Percentiles rank a stretch among this genome's conserved stretches.
Evolutionary conservation across 2,329 filamentous ascomycete genomes (phyloP).

Genomic region (Beauveria caledonica): DNA sequence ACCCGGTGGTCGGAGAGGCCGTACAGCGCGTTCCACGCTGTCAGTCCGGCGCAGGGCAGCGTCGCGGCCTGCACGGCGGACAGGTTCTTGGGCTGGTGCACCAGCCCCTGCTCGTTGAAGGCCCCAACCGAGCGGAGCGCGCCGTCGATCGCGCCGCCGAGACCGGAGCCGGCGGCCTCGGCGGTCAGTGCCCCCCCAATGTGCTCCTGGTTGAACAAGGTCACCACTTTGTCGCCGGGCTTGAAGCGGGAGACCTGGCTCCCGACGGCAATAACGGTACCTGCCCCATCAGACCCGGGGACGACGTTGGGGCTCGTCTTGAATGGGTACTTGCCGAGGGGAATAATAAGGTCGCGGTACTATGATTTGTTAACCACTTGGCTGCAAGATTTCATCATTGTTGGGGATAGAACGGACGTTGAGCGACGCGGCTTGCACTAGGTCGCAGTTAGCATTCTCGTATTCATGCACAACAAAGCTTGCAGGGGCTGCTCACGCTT

Average conservation of each 20-base stretch:
- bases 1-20: conserved; percentile 40
- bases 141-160: conserved; percentile 62
- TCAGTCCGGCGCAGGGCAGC: conserved; percentile 52
- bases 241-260: conserved; percentile 39
- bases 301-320: conserved; percentile 25
- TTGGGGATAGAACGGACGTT: too few species aligned
- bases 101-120: conserved; percentile 61
- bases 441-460: too few species aligned
- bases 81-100: conserved; percentile 52
- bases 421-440: too few species aligned
- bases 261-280: conserved; percentile 44
- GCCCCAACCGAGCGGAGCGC: conserved; percentile 58
- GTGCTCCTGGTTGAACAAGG: conserved; percentile 53
- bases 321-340: too few species aligned
- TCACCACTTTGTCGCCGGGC: conserved; percentile 46
- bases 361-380: too few species aligned
- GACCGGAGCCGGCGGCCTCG: conserved; percentile 33
- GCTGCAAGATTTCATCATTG: too few species aligned
- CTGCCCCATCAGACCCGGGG: conserved; percentile 46
- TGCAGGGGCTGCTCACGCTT: too few species aligned
- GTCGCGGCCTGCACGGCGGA: conserved; percentile 45
- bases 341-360: too few species aligned
- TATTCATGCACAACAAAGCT: too few species aligned
- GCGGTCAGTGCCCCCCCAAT: conserved; percentile 33
- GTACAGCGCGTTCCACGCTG: conserved; percentile 58